These are phyloP conservation scores for Aspergillus ochraceus DNA, from an alignment of 2,329 filamentous ascomycete species.

Conservation along the genomic window DNA sequence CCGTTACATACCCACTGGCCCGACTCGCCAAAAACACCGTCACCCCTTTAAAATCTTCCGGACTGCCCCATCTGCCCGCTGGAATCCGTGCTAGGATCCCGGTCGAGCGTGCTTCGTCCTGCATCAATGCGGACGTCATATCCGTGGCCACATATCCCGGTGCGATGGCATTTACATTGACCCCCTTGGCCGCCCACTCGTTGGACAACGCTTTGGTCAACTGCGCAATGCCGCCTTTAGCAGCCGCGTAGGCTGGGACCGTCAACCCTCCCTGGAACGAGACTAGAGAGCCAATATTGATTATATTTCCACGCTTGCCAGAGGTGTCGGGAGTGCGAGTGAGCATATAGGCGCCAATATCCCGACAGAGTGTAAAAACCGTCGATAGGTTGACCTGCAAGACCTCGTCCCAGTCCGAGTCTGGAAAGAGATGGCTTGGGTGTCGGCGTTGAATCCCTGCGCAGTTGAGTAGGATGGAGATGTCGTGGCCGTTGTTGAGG, in stretches of 20 bases:
- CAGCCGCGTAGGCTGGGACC: conserved; percentile 82
- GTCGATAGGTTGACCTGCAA: conserved; percentile 83
- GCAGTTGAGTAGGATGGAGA: conserved; percentile 83
- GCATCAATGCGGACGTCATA: conserved; percentile 83
- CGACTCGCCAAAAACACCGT: conserved; percentile 74
- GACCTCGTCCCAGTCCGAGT: conserved; percentile 75
- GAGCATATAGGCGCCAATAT: conserved; percentile 37
- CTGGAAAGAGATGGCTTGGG: conserved; percentile 72
- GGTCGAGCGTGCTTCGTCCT: conserved; percentile 66
- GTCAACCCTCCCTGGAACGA: conserved; percentile 85
- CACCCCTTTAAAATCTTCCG: conserved; percentile 85
- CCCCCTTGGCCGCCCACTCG: conserved; percentile 76
- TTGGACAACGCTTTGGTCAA: conserved; percentile 82
- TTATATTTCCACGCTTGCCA: conserved; percentile 57
- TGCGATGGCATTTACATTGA: conserved; percentile 84
- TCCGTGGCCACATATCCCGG: conserved; percentile 89
- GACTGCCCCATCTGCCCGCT: conserved; percentile 76
- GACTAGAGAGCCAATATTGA: conserved; percentile 81
- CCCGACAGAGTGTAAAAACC: conserved; percentile 59
- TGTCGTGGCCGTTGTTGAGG: conserved; percentile 47
- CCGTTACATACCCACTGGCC: conserved; percentile 78
- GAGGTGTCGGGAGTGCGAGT: conserved; percentile 32
- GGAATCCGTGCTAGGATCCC: conserved; percentile 81
- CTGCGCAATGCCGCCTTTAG: conserved; percentile 82
- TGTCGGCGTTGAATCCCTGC: conserved; percentile 83